A percentile compares a stretch with the other conserved stretches of the same genome.
Conservation (phyloP, 306 rosid species). For the Crotalaria pallida region DNA sequence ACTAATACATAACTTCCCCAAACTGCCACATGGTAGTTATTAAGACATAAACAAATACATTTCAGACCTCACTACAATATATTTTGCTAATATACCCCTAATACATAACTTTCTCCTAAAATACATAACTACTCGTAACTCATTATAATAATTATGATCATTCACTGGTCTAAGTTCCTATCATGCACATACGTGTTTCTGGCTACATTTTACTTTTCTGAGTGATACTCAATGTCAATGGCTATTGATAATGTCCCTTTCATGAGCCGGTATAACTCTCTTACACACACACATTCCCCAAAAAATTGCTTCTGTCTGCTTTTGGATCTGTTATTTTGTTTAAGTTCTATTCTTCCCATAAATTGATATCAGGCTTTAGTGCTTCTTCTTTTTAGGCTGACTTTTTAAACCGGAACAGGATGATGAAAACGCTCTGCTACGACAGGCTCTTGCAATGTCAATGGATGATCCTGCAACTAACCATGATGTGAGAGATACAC, state of each 20-base stretch:
- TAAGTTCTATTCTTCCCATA: neutral
- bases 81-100: too few species aligned
- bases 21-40: too few species aligned
- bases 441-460: conserved; percentile 97
- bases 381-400: neutral
- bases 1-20: too few species aligned
- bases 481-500: conserved; percentile 65
- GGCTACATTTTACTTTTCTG: neutral
- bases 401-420: conserved; percentile 30
- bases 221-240: neutral
- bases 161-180: too few species aligned
- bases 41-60: too few species aligned
- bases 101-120: too few species aligned
- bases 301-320: neutral
- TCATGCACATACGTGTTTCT: neutral
- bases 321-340: neutral
- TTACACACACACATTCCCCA: neutral
- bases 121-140: too few species aligned
- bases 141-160: too few species aligned
- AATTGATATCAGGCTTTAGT: neutral
- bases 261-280: neutral
- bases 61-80: too few species aligned
- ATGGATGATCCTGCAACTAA: conserved; percentile 77
- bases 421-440: conserved; percentile 83
- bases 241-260: neutral